Evolutionary conservation across 176 grass and related monocot genomes (phyloP).

Genomic region (Microstegium vimineum): DNA sequence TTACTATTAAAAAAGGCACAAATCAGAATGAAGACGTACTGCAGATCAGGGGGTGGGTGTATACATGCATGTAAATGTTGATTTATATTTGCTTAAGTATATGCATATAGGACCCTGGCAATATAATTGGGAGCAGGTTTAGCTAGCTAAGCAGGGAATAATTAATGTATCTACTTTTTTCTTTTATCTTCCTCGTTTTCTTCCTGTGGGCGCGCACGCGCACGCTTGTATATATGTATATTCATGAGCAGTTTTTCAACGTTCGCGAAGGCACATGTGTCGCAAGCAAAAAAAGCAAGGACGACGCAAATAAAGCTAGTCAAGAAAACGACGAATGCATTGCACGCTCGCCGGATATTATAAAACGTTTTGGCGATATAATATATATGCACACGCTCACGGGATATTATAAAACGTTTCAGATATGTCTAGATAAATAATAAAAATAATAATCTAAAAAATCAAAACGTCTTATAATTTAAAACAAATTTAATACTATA

Average conservation of each 20-base stretch:
- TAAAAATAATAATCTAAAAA: too few species aligned
- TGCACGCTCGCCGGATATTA: slow-evolving; percentile 22
- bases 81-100: too few species aligned
- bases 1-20: neutral
- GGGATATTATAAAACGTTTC: too few species aligned
- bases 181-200: neutral
- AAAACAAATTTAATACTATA: too few species aligned
- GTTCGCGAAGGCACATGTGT: neutral
- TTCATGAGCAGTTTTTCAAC: slow-evolving; percentile 9
- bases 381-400: too few species aligned
- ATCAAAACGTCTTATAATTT: too few species aligned
- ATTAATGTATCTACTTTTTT: neutral
- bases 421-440: too few species aligned
- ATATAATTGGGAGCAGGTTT: neutral
- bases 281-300: neutral
- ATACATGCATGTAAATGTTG: neutral
- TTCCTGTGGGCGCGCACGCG: neutral
- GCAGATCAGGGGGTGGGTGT: neutral
- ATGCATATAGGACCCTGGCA: neutral
- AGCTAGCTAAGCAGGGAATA: neutral
- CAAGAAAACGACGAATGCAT: slow-evolving; percentile 38
- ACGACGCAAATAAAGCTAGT: neutral
- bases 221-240: slow-evolving; percentile 11
- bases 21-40: neutral
- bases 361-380: too few species aligned